These are phyloP conservation scores for Asterochloris sp. DNA, from an alignment of 139 green algal genomes.

Conservation along the genomic window DNA sequence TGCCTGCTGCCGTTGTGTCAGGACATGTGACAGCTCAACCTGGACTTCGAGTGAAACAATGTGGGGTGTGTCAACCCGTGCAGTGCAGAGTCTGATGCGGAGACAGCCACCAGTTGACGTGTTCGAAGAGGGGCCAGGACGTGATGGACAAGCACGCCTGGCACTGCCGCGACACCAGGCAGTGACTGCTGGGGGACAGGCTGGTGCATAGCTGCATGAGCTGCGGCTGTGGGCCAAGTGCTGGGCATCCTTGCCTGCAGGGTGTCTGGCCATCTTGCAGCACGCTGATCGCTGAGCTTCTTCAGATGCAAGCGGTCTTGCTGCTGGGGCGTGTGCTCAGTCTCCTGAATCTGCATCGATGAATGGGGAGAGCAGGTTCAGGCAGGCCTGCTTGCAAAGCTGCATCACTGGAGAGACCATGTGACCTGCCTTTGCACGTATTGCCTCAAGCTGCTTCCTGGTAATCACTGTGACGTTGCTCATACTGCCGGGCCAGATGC, in stretches of 20 bases:
- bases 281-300: conserved; percentile 48
- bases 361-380: not conserved
- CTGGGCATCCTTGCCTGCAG: conserved; percentile 37
- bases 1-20: too few species aligned
- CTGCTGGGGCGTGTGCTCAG: conserved; percentile 26
- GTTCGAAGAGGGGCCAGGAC: not conserved
- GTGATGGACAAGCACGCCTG: not conserved
- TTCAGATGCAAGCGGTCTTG: conserved; percentile 46
- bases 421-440: conserved; percentile 34
- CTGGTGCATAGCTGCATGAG: too few species aligned
- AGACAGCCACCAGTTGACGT: fast-evolving
- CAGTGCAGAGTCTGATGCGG: not conserved
- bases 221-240: not conserved
- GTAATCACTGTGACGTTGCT: conserved; percentile 29
- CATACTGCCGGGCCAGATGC: conserved; percentile 8
- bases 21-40: too few species aligned
- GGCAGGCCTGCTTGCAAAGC: not conserved
- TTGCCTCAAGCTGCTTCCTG: conserved; percentile 36
- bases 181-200: too few species aligned
- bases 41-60: not conserved
- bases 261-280: conserved; percentile 67
- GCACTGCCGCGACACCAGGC: too few species aligned
- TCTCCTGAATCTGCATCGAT: conserved; percentile 25
- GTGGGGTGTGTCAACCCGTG: not conserved
- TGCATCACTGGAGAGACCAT: not conserved